These are phyloP conservation scores for Umbelopsis sp. DNA, from an alignment of 192 early-diverging fungal genomes.

Conservation along the genomic window DNA sequence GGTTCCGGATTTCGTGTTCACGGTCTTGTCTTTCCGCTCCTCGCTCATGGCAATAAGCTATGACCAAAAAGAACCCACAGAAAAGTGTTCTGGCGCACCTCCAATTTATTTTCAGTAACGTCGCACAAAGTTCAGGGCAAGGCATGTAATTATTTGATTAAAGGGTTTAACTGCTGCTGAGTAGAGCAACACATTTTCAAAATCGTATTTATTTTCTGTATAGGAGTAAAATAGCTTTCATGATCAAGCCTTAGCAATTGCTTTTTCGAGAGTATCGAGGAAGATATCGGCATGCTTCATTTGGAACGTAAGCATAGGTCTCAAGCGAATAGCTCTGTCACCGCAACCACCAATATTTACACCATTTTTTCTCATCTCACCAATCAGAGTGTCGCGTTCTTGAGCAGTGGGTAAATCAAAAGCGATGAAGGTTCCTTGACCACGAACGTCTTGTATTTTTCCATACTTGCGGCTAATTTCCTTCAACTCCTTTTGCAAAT, in stretches of 20 bases:
- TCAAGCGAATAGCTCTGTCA: constrained; percentile 57
- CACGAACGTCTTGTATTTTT: constrained; percentile 58
- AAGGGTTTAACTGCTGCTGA: not conserved
- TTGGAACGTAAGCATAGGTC: constrained; percentile 76
- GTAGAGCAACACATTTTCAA: too few species aligned
- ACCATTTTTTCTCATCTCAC: constrained; percentile 58
- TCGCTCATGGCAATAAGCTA: constrained; percentile 7
- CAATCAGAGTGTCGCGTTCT: constrained; percentile 55
- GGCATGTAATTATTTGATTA: not conserved
- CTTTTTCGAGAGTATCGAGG: constrained; percentile 59
- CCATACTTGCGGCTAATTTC: constrained; percentile 50
- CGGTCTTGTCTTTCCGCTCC: not conserved
- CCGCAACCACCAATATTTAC: constrained; percentile 76
- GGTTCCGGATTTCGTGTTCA: not conserved
- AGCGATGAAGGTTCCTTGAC: constrained; percentile 69
- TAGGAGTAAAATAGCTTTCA: not conserved
- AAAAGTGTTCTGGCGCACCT: not conserved
- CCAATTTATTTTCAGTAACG: not conserved
- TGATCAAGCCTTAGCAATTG: not conserved
- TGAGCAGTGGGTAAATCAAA: constrained; percentile 62
- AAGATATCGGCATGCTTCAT: constrained; percentile 70
- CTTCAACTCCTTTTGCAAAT: constrained; percentile 56
- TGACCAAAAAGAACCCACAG: not conserved
- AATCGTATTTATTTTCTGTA: not conserved
- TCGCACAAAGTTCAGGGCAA: constrained; percentile 7